Conservation (phyloP, 306 rosid species). For the Vachellia collinsii region DNA sequence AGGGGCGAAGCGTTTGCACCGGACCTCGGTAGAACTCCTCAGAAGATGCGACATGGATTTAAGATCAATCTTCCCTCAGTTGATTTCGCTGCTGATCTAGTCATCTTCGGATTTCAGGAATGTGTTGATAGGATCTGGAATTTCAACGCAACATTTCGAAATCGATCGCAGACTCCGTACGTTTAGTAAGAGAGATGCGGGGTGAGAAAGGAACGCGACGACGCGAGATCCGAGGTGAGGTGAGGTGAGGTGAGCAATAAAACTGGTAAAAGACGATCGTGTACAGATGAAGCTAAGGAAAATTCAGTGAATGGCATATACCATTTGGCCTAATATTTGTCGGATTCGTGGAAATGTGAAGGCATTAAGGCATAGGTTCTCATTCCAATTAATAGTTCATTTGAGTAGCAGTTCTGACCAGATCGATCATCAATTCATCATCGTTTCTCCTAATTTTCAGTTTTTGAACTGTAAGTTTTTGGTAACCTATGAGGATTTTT, state of each 20-base stretch:
- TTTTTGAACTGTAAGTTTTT: not conserved
- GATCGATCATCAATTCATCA: not conserved
- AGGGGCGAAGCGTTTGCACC: conserved; percentile 37
- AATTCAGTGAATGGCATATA: conserved; percentile 50
- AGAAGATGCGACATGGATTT: conserved; percentile 84
- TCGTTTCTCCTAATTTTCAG: not conserved
- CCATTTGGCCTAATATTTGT: conserved; percentile 66
- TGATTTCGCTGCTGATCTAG: conserved; percentile 80
- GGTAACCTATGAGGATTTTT: not conserved
- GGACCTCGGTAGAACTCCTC: conserved; percentile 69
- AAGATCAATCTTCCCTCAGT: conserved; percentile 73
- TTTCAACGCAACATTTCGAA: conserved; percentile 81
- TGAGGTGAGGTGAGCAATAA: conserved; percentile 56
- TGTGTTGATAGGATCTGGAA: conserved; percentile 89
- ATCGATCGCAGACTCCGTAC: conserved; percentile 65
- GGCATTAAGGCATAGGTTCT: conserved; percentile 37
- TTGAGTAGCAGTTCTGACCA: not conserved
- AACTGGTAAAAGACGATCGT: conserved; percentile 59
- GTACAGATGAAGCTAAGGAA: conserved; percentile 83
- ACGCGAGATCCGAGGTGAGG: conserved; percentile 44
- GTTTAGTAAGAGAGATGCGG: conserved; percentile 55
- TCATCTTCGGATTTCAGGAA: conserved; percentile 88
- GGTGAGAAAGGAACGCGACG: conserved; percentile 77
- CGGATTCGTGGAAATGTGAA: conserved; percentile 67
- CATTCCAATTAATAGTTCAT: not conserved